A percentile compares a stretch with the other conserved stretches of the same genome.
phyloP scores from a whole-genome alignment of 2,329 filamentous ascomycete species.

The Amauroascus niger region DNA sequence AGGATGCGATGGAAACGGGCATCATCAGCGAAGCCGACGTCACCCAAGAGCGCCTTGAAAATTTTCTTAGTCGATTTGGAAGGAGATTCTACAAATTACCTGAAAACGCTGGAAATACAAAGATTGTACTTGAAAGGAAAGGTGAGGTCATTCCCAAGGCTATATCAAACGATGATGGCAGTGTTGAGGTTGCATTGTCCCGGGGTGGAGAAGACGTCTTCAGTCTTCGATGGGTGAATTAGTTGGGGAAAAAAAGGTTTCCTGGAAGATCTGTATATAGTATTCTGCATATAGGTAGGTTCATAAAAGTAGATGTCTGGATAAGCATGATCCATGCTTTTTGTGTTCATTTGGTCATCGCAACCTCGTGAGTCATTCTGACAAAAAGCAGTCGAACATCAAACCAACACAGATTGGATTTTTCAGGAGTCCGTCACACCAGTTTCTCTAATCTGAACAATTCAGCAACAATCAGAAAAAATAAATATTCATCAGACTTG shows the following conservation, averaged over 20 bases:
- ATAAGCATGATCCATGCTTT: no score
- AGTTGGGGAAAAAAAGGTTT: not conserved
- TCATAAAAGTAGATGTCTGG: not conserved
- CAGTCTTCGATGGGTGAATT: conserved; percentile 11
- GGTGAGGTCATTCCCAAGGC: conserved; percentile 42
- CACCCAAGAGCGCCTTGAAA: conserved; percentile 45
- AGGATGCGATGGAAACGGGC: conserved; percentile 46
- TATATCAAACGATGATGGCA: conserved; percentile 42
- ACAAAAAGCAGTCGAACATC: no score
- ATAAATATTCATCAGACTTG: no score
- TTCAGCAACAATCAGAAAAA: no score
- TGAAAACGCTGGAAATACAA: conserved; percentile 30
- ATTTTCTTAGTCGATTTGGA: conserved; percentile 50
- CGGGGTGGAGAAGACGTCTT: conserved; percentile 14
- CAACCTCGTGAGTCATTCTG: no score
- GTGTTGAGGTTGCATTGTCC: conserved; percentile 40
- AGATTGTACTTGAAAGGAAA: conserved; percentile 45
- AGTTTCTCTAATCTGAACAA: no score
- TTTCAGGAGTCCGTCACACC: no score
- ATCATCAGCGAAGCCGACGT: conserved; percentile 47
- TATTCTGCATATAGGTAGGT: not conserved
- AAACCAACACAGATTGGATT: no score
- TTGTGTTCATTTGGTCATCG: not conserved
- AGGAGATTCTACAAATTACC: conserved; percentile 49
- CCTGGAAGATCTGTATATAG: not conserved